These are phyloP conservation scores for Dioscorea alata DNA, from an alignment of 106 monocot species.

Conservation along the genomic window DNA sequence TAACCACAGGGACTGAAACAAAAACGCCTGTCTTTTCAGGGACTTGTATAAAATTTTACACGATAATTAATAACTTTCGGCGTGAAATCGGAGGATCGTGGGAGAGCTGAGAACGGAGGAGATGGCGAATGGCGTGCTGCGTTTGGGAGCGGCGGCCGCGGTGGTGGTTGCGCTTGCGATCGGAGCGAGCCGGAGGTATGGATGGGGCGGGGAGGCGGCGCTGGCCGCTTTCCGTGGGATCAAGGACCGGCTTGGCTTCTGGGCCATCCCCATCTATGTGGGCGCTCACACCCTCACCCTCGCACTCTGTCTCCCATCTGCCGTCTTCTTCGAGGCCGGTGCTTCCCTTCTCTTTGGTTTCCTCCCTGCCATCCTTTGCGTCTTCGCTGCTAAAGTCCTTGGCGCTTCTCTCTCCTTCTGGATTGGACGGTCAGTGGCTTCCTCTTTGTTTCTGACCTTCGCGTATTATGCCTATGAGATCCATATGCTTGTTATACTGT, in stretches of 20 bases:
- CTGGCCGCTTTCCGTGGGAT: slow-evolving; percentile 18
- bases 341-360: slow-evolving; percentile 88
- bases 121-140: slow-evolving; percentile 10
- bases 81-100: no score
- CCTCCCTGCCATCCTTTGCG: slow-evolving; percentile 70
- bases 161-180: slow-evolving; percentile 16
- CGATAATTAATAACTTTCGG: no score
- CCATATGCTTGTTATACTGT: not conserved
- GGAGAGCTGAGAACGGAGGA: not conserved
- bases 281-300: slow-evolving; percentile 79
- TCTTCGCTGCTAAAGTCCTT: slow-evolving; percentile 86
- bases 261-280: slow-evolving; percentile 85
- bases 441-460: not conserved
- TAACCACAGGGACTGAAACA: no score
- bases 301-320: slow-evolving; percentile 82
- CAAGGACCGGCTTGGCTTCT: slow-evolving; percentile 53
- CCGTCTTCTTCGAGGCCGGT: slow-evolving; percentile 89
- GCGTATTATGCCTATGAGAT: not conserved
- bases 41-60: no score
- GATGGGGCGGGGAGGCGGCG: slow-evolving; percentile 19
- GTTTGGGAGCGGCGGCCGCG: slow-evolving; percentile 10
- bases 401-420: slow-evolving; percentile 93
- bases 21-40: no score
- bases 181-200: slow-evolving; percentile 18
- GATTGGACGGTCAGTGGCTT: slow-evolving; percentile 66